Evolutionary conservation across 2,329 filamentous ascomycete genomes (phyloP).

Genomic region (Proliferodiscus dingleyae): DNA sequence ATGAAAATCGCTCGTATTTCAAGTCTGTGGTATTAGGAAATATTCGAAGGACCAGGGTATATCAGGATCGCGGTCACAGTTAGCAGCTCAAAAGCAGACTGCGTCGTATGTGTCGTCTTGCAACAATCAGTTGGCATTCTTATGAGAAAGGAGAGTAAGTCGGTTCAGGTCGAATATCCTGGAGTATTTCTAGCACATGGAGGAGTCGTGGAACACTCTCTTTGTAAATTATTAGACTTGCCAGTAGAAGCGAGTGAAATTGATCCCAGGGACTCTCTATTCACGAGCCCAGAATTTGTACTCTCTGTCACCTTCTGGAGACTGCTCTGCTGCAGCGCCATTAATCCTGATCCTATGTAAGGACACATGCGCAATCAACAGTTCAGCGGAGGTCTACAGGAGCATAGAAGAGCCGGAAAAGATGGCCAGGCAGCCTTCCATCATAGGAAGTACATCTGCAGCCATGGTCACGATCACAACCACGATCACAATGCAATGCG

Average conservation of each 20-base stretch:
- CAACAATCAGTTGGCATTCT: background rate
- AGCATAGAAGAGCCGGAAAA: no score
- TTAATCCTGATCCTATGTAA: slow-evolving; percentile 64
- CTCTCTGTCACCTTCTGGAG: slow-evolving; percentile 58
- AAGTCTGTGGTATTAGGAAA: slow-evolving; percentile 20
- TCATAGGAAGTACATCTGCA: no score
- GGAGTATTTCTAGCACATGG: no score
- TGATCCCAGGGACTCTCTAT: slow-evolving; percentile 23
- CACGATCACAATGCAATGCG: no score
- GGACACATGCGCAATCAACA: no score
- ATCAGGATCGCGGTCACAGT: no score
- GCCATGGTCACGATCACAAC: no score
- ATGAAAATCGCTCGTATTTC: slow-evolving; percentile 13
- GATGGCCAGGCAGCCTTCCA: no score
- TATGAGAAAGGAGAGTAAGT: background rate
- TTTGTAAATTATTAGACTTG: slow-evolving; percentile 15
- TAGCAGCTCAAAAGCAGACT: no score
- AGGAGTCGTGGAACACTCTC: slow-evolving; percentile 4
- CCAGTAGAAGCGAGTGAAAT: slow-evolving; percentile 16
- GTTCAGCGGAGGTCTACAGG: no score
- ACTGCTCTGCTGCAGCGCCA: slow-evolving; percentile 59
- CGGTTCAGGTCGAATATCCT: background rate
- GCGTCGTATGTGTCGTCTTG: background rate
- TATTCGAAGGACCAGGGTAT: background rate
- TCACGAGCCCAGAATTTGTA: slow-evolving; percentile 9